These are phyloP conservation scores for Eimeria falciformis DNA, from an alignment of 169 alveolate genomes.

Conservation along the genomic window DNA sequence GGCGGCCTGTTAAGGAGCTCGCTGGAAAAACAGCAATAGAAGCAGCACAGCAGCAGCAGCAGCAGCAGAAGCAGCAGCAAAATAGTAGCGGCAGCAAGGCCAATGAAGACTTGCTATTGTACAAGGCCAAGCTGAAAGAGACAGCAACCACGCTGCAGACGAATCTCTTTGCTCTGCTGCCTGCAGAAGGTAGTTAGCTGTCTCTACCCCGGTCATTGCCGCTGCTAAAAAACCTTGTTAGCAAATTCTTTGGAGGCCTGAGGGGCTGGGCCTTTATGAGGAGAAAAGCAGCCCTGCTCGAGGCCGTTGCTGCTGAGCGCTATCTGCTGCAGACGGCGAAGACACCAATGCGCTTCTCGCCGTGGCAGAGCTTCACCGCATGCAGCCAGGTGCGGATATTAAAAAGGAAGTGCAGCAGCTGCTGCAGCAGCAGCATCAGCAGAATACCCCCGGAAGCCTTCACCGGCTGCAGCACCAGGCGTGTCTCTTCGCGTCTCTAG, in stretches of 20 bases:
- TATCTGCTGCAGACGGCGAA: slow-evolving; percentile 38
- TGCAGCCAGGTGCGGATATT: slow-evolving; percentile 42
- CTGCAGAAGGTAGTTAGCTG: slow-evolving; percentile 38
- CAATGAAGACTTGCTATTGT: slow-evolving; percentile 13
- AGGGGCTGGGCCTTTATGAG: no score
- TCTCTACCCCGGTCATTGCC: neutral
- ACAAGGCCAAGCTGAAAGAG: slow-evolving; percentile 25
- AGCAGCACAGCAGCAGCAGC: neutral
- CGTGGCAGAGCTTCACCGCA: slow-evolving; percentile 36
- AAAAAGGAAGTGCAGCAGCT: slow-evolving; percentile 51
- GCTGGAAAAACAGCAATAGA: neutral
- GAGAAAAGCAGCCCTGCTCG: neutral
- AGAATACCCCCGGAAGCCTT: slow-evolving; percentile 15
- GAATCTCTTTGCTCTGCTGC: slow-evolving; percentile 4
- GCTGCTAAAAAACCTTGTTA: neutral
- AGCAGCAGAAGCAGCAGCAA: no score
- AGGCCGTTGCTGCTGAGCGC: slow-evolving; percentile 4
- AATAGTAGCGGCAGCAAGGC: neutral
- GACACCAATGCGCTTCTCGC: slow-evolving; percentile 39
- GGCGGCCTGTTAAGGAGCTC: slow-evolving; percentile 43
- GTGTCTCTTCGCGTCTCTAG: slow-evolving; percentile 6
- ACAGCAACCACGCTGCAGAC: slow-evolving; percentile 5
- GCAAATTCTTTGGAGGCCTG: neutral
- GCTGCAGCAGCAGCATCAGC: neutral
- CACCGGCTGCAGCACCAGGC: neutral